Base-by-base conservation (phyloP, 2,329 filamentous ascomycete genomes). In the Penicillium sp. region DNA sequence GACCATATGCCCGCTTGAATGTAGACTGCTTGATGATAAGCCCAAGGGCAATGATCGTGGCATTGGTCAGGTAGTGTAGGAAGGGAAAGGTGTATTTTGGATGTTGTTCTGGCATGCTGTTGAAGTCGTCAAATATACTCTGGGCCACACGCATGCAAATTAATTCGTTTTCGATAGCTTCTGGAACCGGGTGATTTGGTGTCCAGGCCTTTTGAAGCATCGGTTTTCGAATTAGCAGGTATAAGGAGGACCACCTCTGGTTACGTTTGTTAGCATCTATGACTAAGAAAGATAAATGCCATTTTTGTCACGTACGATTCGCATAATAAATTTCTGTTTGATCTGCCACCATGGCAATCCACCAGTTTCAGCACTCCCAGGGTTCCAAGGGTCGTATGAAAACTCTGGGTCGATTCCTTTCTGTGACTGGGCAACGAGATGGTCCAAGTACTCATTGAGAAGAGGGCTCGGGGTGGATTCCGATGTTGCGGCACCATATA, bases 1-100 rank as follows among this genome's bases (percentile, higher is more conserved):
- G 9, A 1, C 60, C 62, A 41, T 64, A 61, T 3, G 20, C 37
- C 20, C 22, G 23, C 26, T 54, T 64, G 22, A 62, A 64, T 2
- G 54, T 52, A 18, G 53, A 51, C 15, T 63, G 54, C 18, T 58
- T 64, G 8, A 63, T 54, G 9, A 66, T 61, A 2, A 66, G 33
- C 2, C 62, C 62, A 8, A 66, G 26, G 1, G 62, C 58, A 15
- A 62, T 58, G 3, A 66, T 62, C 2, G 59, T 62, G 1, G 64
- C 61, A 9, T 50, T 59, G 4, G 61, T 58, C 2, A 66, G 31
- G 23, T 60, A 61, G 23, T 66, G 62, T 23, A 66, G 22, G 26
- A 67, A 66, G 2, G 65, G 63, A 35, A 65, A 67, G 1, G 60
- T 62, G 41, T 59, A 66, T 31, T 57, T 55, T 1, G 61, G 55